A percentile compares a stretch with the other conserved stretches of the same genome.
phyloP scores from a whole-genome alignment of 306 rosid species.

The Quercus variabilis region DNA sequence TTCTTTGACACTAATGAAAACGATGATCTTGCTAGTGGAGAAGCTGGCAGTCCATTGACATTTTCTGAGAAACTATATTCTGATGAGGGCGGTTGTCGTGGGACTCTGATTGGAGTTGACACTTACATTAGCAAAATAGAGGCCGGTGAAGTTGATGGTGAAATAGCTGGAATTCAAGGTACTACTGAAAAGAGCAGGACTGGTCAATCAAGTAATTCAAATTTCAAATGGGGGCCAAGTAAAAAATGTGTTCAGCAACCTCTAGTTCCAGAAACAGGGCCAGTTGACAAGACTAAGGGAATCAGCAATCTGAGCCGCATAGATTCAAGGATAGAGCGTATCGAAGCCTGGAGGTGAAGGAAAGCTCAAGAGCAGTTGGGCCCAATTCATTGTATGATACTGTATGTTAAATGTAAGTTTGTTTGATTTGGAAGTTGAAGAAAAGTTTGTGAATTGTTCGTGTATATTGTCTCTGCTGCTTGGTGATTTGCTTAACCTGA shows the following conservation, averaged over 20 bases:
- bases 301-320: slow-evolving; percentile 44
- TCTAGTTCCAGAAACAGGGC: slow-evolving; percentile 17
- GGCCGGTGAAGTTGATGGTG: not conserved
- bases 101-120: slow-evolving; percentile 27
- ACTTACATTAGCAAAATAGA: not conserved
- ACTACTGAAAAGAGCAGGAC: slow-evolving; percentile 35
- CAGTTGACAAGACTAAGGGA: slow-evolving; percentile 44
- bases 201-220: slow-evolving; percentile 43
- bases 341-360: slow-evolving; percentile 67
- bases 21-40: slow-evolving; percentile 27
- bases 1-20: slow-evolving; percentile 18
- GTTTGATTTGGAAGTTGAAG: slow-evolving; percentile 26
- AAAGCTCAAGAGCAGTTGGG: slow-evolving; percentile 4
- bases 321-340: slow-evolving; percentile 49
- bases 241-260: slow-evolving; percentile 36
- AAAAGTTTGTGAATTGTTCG: slow-evolving; percentile 41
- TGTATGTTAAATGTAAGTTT: slow-evolving; percentile 29
- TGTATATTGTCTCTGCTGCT: slow-evolving; percentile 20
- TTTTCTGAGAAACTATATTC: slow-evolving; percentile 33
- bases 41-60: slow-evolving; percentile 29
- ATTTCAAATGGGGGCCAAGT: slow-evolving; percentile 34
- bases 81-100: slow-evolving; percentile 29
- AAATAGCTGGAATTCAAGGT: slow-evolving; percentile 17
- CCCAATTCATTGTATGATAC: slow-evolving; percentile 25
- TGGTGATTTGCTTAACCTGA: slow-evolving; percentile 34